Base-by-base conservation (phyloP, 345 rosid genomes). In the Bruguiera gymnorhiza region DNA sequence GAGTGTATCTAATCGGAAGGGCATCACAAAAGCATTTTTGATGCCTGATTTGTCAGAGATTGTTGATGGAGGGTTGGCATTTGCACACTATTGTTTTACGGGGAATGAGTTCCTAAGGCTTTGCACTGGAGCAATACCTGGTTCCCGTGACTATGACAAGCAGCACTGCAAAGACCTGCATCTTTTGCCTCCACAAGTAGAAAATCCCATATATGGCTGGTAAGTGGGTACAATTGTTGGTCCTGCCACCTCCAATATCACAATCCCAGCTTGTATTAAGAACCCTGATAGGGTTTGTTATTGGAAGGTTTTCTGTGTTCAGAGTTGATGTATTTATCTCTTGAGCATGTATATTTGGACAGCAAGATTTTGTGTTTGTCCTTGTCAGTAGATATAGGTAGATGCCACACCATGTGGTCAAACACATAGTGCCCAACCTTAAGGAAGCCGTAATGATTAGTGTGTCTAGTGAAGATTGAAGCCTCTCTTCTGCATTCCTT, bases 111-210 rank as follows among this genome's bases (percentile, higher is more conserved):
- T 95, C 67, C 87, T 95, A 70, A 81, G 96, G 76, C 80, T 73
- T 20, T 92, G 93, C 70, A 88, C 88, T 0, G 99, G 97, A 59
- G 99, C 97, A 23, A 84, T 88, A 64, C 99, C 97, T 5, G 86
- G 86, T 62, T 83, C 99, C 0, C 83, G 90, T 64, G 89, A 90
- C 80, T 92, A 92, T 34, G 89, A 83, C 74, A 80, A 81, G 78
- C 91, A 95, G 76, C 99, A 95, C 50, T 84, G 91, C 75, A 90
- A 88, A 78, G 97, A 95, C 80, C 89, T 95, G 48, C 80, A 77
- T 72, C 90, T 95, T 72, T 78, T 88, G 80, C 96, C 97, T 4
- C 92, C 97, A 23, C 92, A 83, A 31, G 97, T 84, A 65, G 90
- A 87, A 75, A 90, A 90, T 75, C 96, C 96, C 15, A 81, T 90